Evolutionary conservation across 345 rosid species (phyloP).

Genomic region (Crucihimalaya himalaica): DNA sequence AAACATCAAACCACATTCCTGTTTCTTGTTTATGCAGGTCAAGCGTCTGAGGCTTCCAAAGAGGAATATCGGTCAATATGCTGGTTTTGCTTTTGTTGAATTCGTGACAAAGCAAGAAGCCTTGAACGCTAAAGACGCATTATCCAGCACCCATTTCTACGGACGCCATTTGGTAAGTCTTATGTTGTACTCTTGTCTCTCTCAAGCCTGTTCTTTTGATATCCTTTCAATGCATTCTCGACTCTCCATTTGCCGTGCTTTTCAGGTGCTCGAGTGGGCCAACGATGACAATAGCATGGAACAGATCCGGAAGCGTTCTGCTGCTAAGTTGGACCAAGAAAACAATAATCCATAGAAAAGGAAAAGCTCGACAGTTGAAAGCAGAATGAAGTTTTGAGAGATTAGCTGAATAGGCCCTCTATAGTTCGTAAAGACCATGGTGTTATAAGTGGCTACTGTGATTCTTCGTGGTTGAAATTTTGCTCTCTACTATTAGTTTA

Average conservation of each 20-base stretch:
- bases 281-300: conserved; percentile 91
- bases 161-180: conserved; percentile 85
- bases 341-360: conserved; percentile 58
- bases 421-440: conserved; percentile 17
- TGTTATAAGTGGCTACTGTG: background rate
- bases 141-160: conserved; percentile 77
- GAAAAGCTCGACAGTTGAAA: conserved; percentile 56
- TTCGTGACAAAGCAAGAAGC: conserved; percentile 91
- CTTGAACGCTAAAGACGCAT: conserved; percentile 66
- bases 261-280: conserved; percentile 81
- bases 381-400: conserved; percentile 56
- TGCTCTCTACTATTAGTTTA: too few species aligned
- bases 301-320: conserved; percentile 70
- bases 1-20: conserved; percentile 5
- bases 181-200: background rate
- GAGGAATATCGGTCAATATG: conserved; percentile 58
- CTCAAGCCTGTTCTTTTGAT: background rate
- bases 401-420: conserved; percentile 37
- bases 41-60: conserved; percentile 85
- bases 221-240: background rate
- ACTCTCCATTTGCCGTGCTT: background rate
- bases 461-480: too few species aligned
- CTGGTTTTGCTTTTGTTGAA: conserved; percentile 91
- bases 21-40: conserved; percentile 48
- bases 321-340: conserved; percentile 66